phyloP scores from a whole-genome alignment of 371 early-diverging fungal species.

The Massospora cicadina region DNA sequence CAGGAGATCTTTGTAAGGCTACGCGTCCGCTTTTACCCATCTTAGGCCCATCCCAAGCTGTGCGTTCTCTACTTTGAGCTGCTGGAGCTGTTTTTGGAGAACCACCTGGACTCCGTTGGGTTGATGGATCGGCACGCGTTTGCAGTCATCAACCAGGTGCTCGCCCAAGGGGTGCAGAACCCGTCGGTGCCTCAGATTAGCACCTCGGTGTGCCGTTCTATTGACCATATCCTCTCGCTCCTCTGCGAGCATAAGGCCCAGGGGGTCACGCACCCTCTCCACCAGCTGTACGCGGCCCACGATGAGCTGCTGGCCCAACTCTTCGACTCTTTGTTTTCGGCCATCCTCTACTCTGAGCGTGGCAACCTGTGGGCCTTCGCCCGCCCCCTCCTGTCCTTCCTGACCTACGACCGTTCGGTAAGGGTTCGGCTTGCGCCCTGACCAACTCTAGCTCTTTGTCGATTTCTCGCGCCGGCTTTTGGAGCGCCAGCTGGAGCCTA shows the following conservation, averaged over 20 bases:
- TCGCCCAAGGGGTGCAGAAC: conserved; percentile 35
- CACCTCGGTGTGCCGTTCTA: not conserved
- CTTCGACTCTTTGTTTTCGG: not conserved
- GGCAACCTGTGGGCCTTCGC: not conserved
- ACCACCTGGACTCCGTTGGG: conserved; percentile 40
- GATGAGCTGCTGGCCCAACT: not conserved
- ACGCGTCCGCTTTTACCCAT: conserved; percentile 1
- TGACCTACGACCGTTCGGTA: not conserved
- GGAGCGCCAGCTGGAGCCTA: not conserved
- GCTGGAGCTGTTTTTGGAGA: conserved; percentile 39
- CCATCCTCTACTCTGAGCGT: not conserved
- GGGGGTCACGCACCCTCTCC: not conserved
- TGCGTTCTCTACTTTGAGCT: conserved; percentile 33
- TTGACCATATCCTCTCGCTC: not conserved
- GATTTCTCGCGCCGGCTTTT: not conserved
- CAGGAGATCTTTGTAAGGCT: conserved; percentile 46
- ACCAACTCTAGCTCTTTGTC: not conserved
- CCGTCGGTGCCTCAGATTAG: not conserved
- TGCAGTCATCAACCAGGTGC: conserved; percentile 35
- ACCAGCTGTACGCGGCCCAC: not conserved
- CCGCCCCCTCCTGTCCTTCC: not conserved
- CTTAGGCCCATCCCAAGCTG: conserved; percentile 43
- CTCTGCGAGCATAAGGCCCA: not conserved
- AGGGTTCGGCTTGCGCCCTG: too few relatives aligned
- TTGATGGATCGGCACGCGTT: conserved; percentile 30